Evolutionary conservation across 1,139 yeast genomes (phyloP), one percentile per base, ranked within the genome.

Genomic region (Nakaseomyces sp.): DNA sequence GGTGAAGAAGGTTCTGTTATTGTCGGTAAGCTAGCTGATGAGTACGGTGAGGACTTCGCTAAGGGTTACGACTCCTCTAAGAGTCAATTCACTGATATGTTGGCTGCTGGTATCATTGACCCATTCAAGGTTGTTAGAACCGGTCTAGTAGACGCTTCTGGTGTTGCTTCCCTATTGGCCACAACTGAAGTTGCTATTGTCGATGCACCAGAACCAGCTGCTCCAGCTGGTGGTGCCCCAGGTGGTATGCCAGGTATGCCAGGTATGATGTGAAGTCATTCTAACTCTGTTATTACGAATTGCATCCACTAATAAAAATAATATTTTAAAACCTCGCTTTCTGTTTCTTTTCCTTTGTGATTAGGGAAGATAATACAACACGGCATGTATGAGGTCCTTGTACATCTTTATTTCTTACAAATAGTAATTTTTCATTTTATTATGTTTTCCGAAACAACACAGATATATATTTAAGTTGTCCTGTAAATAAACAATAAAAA

Each of bases 131-230:
- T 93, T 61, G 98, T 93, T 54, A 87, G 94, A 74, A 83, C 88
- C 58, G 98, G 98, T 56, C 76, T 91, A 61, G 91, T 88, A 47
- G 98, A 91, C 61, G 99, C 99, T 49, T 77, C 95, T 46, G 96
- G 97, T 73, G 98, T 91, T 55, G 98, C 99, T 44, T 88, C 97
- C 24, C 76, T 91, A 67, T 78, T 91, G 68, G 98, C 97, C 55
- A 93, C 98, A 47, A 91, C 98, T 52, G 99, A 91, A 73, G 93
- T 96, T 70, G 96, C 97, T 53, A 87, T 91, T 64, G 97, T 89
- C 50, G 96, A 89, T 60, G 96, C 94, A 59, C 96, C 96, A 57
- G 89, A 85, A 70, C 94, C 91, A 58, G 76, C 85, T 68, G 74
- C 80, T 55, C 69, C 82, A 53, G 77, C 88, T 52, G 74, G 85